phyloP scores from a whole-genome alignment of 164 flowering plant species.

The Vitis cinerea region DNA sequence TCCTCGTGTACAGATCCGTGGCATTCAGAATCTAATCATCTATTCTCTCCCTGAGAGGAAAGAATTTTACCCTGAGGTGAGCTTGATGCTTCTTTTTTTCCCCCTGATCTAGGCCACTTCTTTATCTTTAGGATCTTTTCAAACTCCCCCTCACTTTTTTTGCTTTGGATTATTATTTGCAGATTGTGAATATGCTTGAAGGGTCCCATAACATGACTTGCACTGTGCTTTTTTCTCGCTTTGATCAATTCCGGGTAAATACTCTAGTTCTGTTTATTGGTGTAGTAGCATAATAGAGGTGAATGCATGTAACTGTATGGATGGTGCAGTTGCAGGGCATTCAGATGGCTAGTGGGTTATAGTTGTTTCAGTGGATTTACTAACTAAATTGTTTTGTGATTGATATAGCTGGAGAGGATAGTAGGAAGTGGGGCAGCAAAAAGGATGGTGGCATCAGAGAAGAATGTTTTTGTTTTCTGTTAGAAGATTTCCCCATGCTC shows the following conservation, averaged over 20 bases:
- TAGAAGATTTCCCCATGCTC: slow-evolving; percentile 13
- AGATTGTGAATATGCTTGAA: slow-evolving; percentile 89
- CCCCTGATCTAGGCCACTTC: too few relatives aligned
- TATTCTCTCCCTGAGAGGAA: slow-evolving; percentile 94
- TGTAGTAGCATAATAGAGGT: neutral
- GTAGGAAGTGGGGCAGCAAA: slow-evolving; percentile 65
- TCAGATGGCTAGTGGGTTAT: too few relatives aligned
- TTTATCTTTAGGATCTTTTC: too few relatives aligned
- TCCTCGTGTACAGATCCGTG: slow-evolving; percentile 63
- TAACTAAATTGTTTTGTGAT: neutral
- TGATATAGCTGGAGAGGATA: slow-evolving; percentile 77
- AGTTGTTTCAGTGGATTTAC: neutral
- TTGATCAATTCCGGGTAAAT: slow-evolving; percentile 70
- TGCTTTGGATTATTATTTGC: slow-evolving; percentile 12
- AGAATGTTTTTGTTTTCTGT: slow-evolving; percentile 55
- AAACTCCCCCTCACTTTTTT: too few relatives aligned
- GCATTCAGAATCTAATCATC: slow-evolving; percentile 75
- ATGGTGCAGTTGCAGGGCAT: neutral
- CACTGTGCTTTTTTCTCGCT: slow-evolving; percentile 77
- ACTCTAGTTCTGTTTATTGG: neutral
- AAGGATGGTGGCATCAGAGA: slow-evolving; percentile 68
- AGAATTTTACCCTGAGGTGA: slow-evolving; percentile 94
- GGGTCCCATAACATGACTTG: slow-evolving; percentile 57
- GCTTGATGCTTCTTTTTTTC: neutral
- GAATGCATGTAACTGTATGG: neutral